These are phyloP conservation scores for Bombardia bombarda DNA, from an alignment of 495 filamentous ascomycete species.

Conservation along the genomic window DNA sequence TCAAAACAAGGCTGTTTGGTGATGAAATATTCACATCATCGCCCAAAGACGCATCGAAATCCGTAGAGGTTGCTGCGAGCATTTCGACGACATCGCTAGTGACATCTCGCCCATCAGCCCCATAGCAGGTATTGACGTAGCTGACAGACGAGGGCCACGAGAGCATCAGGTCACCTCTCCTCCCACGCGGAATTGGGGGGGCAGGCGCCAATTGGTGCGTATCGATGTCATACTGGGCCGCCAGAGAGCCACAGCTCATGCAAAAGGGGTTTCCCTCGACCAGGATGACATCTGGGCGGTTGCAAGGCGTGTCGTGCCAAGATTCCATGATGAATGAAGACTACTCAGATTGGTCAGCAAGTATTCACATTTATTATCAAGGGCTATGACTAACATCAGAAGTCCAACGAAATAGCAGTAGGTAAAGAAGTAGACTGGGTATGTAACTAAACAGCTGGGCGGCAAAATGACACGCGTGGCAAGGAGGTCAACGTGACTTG, in stretches of 20 bases:
- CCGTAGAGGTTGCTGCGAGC: not conserved
- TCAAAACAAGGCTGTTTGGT: not conserved
- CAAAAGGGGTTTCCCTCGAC: slow-evolving; percentile 8
- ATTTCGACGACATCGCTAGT: not conserved
- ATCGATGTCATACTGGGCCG: slow-evolving; percentile 7
- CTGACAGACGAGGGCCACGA: slow-evolving; percentile 9
- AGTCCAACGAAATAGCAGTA: not conserved
- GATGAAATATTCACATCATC: not conserved
- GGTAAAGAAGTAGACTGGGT: not conserved
- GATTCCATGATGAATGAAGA: too few relatives aligned
- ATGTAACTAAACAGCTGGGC: too few relatives aligned
- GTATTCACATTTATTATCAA: not conserved
- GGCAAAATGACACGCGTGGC: too few relatives aligned
- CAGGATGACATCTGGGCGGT: slow-evolving; percentile 10
- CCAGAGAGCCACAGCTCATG: slow-evolving; percentile 16
- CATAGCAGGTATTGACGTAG: slow-evolving; percentile 1
- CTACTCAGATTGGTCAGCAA: too few relatives aligned
- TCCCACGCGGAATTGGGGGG: slow-evolving; percentile 4
- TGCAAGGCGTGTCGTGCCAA: slow-evolving; percentile 11
- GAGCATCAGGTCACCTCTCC: slow-evolving; percentile 1
- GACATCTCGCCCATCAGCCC: slow-evolving; percentile 3
- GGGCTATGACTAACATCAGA: not conserved
- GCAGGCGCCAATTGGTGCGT: slow-evolving; percentile 6
- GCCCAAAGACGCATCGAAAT: not conserved
- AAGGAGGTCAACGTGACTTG: too few relatives aligned